These are phyloP conservation scores for Ziziphus jujuba DNA, from an alignment of 306 rosid species.

Conservation along the genomic window DNA sequence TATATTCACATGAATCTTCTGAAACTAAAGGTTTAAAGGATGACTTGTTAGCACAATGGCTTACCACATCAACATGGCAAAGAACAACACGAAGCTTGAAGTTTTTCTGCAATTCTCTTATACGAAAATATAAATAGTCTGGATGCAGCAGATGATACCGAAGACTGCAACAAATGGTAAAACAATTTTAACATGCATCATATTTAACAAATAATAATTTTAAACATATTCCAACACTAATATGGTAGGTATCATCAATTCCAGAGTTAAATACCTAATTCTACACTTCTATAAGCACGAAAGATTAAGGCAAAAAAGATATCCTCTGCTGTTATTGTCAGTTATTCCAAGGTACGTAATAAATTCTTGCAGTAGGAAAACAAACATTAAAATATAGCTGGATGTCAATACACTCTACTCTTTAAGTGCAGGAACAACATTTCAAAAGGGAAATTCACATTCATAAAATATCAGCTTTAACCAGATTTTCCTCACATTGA, in stretches of 20 bases:
- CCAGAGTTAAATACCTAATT: neutral
- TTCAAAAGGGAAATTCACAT: neutral
- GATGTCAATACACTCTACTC: neutral
- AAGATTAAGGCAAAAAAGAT: neutral
- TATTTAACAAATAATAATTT: neutral
- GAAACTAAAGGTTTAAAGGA: slow-evolving; percentile 12
- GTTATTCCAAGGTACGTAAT: neutral
- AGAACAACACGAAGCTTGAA: slow-evolving; percentile 87
- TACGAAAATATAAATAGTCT: slow-evolving; percentile 83
- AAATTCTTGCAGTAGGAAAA: neutral
- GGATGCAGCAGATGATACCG: slow-evolving; percentile 98
- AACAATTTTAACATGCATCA: slow-evolving; percentile 19
- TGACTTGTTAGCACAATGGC: slow-evolving; percentile 16
- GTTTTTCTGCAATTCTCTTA: slow-evolving; percentile 88
- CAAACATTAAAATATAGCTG: neutral
- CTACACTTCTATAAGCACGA: slow-evolving; percentile 3
- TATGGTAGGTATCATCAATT: slow-evolving; percentile 2
- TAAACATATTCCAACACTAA: neutral
- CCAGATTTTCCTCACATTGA: neutral
- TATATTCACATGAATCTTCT: slow-evolving; percentile 12
- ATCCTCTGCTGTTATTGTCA: neutral
- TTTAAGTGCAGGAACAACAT: neutral
- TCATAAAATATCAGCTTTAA: too few species aligned
- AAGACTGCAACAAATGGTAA: slow-evolving; percentile 66
- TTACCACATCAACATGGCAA: slow-evolving; percentile 96